phyloP scores from a whole-genome alignment of 148 eudicot species.

The Nepenthes mirabilis region DNA sequence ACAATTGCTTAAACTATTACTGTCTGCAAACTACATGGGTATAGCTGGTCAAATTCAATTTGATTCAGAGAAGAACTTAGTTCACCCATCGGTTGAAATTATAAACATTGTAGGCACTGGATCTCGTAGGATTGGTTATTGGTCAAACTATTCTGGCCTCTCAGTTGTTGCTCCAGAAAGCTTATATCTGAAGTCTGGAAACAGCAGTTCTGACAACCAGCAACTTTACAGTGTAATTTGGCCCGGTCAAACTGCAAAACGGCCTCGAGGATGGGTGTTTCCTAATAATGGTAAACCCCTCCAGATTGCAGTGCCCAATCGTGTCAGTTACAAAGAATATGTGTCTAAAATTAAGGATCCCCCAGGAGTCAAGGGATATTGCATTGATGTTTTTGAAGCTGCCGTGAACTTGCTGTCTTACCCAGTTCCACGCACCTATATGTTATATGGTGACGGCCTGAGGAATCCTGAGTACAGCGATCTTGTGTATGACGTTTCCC shows the following conservation, averaged over 20 bases:
- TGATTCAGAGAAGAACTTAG: constrained; percentile 47
- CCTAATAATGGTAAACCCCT: constrained; percentile 78
- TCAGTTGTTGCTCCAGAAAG: constrained; percentile 57
- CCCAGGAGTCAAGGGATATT: constrained; percentile 62
- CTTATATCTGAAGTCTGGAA: constrained; percentile 34
- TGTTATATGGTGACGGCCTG: constrained; percentile 54
- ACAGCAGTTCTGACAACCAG: constrained; percentile 30
- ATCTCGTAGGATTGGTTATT: constrained; percentile 53
- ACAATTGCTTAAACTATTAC: constrained; percentile 36
- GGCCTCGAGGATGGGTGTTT: constrained; percentile 91
- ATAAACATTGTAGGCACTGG: constrained; percentile 70
- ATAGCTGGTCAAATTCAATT: constrained; percentile 46
- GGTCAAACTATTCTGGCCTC: constrained; percentile 72
- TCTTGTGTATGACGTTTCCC: constrained; percentile 47
- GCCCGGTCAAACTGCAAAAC: constrained; percentile 63
- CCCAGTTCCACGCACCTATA: constrained; percentile 59
- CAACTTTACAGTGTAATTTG: constrained; percentile 54
- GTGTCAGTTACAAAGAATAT: constrained; percentile 47
- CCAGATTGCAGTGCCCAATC: constrained; percentile 63
- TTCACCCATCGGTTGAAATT: constrained; percentile 53
- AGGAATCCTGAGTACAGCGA: constrained; percentile 46
- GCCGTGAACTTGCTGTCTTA: constrained; percentile 71
- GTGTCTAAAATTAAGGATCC: constrained; percentile 45
- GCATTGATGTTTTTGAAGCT: constrained; percentile 92
- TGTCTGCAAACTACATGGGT: constrained; percentile 37